Conservation (phyloP, 2,329 filamentous ascomycete species). For the Ambrosiella beaveri region DNA sequence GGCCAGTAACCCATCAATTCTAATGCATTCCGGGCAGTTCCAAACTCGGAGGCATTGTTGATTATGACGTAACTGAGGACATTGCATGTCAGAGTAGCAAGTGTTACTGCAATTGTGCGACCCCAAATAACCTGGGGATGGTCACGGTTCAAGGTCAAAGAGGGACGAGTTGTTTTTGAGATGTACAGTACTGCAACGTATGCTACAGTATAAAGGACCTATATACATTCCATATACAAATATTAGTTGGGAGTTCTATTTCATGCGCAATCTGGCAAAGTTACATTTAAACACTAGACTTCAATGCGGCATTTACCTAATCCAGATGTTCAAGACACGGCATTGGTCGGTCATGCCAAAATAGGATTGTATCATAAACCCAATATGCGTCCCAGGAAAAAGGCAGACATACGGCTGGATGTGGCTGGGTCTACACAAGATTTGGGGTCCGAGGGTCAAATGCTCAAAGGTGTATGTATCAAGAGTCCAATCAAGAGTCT, state of each 20-base stretch:
- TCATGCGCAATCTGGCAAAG: too few species aligned
- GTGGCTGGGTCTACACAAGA: neutral
- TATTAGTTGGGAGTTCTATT: too few species aligned
- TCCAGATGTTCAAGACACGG: too few species aligned
- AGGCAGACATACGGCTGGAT: slow-evolving; percentile 1
- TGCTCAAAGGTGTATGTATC: too few species aligned
- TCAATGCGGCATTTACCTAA: too few species aligned
- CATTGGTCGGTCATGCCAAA: too few species aligned
- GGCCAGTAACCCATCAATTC: slow-evolving; percentile 69
- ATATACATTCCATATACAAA: slow-evolving; percentile 4
- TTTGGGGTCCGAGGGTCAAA: neutral
- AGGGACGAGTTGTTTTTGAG: slow-evolving; percentile 62
- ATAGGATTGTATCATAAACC: neutral
- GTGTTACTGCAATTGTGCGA: slow-evolving; percentile 61
- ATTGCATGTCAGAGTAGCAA: slow-evolving; percentile 50
- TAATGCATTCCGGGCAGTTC: slow-evolving; percentile 3
- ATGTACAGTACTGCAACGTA: slow-evolving; percentile 90
- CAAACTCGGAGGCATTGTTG: neutral
- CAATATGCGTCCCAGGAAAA: neutral
- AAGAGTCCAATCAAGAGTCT: neutral
- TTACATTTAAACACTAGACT: too few species aligned
- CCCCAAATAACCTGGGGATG: slow-evolving; percentile 77
- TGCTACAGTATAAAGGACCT: slow-evolving; percentile 68
- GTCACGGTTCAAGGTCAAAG: slow-evolving; percentile 63
- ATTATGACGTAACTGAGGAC: slow-evolving; percentile 52